A percentile compares a stretch with the other conserved stretches of the same genome.
Evolutionary conservation across 441 rosid species (phyloP).

Genomic region (Syzygium malaccense): DNA sequence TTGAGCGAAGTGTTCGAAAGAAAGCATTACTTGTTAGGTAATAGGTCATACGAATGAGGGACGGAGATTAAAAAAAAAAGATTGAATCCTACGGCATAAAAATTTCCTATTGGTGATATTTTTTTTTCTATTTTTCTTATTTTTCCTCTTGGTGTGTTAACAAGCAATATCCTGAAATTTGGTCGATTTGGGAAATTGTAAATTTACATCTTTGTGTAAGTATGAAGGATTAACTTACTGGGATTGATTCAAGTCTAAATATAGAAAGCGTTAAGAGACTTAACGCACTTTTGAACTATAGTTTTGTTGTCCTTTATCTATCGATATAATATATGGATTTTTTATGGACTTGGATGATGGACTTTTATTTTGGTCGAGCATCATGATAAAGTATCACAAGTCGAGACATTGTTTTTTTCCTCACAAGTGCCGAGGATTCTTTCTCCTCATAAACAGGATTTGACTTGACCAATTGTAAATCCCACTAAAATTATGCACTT

Average conservation of each 20-base stretch:
- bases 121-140: neutral
- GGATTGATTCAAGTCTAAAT: neutral
- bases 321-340: neutral
- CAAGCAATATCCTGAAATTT: neutral
- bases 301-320: neutral
- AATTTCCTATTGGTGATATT: neutral
- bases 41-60: neutral
- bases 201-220: neutral
- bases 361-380: neutral
- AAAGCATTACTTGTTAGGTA: neutral
- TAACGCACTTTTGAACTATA: neutral
- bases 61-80: neutral
- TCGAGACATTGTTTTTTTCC: no score
- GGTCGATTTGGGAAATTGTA: neutral
- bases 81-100: no score
- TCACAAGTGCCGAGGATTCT: no score
- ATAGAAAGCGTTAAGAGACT: neutral
- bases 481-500: no score
- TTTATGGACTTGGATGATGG: neutral
- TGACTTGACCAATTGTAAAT: no score
- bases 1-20: neutral
- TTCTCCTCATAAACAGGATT: no score
- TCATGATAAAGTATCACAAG: no score
- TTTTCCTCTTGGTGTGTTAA: neutral
- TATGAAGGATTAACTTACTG: neutral